phyloP scores from a whole-genome alignment of 2,329 filamentous ascomycete genomes.

The Colletotrichum eleusines region DNA sequence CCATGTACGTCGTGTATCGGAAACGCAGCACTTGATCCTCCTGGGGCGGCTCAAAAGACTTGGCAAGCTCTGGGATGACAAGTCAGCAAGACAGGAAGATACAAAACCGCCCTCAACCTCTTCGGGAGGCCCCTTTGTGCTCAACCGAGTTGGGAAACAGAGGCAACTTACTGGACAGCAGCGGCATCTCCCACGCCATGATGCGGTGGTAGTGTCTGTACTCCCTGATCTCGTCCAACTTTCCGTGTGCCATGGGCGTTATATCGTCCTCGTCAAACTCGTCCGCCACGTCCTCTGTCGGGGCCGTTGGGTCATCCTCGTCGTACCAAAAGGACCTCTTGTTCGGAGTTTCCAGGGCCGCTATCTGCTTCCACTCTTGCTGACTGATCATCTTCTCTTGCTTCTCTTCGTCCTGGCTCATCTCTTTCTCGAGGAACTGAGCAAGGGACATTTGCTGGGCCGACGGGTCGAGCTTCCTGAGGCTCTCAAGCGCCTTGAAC shows the following conservation, averaged over 20 bases:
- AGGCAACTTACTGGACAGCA: conserved; percentile 79
- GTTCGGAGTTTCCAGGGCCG: conserved; percentile 48
- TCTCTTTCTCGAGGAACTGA: conserved; percentile 29
- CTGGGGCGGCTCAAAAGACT: conserved; percentile 81
- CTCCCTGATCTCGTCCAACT: conserved; percentile 90
- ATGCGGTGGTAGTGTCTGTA: conserved; percentile 88
- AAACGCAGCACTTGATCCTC: conserved; percentile 83
- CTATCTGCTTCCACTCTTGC: conserved; percentile 43
- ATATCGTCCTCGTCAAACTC: conserved; percentile 87
- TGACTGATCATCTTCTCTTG: conserved; percentile 33
- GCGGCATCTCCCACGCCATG: conserved; percentile 94
- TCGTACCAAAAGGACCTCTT: conserved; percentile 62
- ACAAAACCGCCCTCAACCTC: neutral
- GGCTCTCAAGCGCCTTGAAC: conserved; percentile 46
- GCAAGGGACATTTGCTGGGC: conserved; percentile 36
- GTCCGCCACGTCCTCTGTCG: conserved; percentile 64
- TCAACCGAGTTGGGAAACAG: neutral
- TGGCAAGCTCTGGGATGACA: conserved; percentile 75
- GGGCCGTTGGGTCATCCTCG: conserved; percentile 60
- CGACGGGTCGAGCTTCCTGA: conserved; percentile 48
- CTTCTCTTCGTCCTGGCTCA: conserved; percentile 24
- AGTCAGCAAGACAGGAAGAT: conserved; percentile 36
- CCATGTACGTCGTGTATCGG: conserved; percentile 97
- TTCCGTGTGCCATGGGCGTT: conserved; percentile 82
- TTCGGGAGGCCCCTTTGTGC: neutral